These are phyloP conservation scores for Elaeagnus macrophylla DNA, from an alignment of 306 rosid genomes.

Conservation along the genomic window DNA sequence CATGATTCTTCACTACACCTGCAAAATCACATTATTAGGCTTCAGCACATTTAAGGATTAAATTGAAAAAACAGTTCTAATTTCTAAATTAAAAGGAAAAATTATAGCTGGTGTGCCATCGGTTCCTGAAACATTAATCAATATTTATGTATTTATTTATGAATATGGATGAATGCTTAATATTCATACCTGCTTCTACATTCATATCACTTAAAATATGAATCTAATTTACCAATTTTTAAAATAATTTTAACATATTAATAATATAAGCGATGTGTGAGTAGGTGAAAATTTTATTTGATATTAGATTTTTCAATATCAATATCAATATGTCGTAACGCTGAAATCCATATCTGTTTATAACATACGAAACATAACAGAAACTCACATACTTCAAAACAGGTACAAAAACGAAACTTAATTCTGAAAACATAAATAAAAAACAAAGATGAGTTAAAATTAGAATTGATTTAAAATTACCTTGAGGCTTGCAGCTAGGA, in stretches of 20 bases:
- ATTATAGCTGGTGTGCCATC: background rate
- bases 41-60: too few relatives aligned
- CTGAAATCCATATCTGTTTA: conserved; percentile 21
- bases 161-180: too few relatives aligned
- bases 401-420: conserved; percentile 9
- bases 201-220: too few relatives aligned
- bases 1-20: conserved; percentile 64
- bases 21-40: conserved; percentile 39
- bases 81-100: too few relatives aligned
- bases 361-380: conserved; percentile 19
- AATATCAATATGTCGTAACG: background rate
- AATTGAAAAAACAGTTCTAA: too few relatives aligned
- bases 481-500: conserved; percentile 65
- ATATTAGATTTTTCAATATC: too few relatives aligned
- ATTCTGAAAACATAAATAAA: background rate
- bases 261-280: too few relatives aligned
- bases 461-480: conserved; percentile 11
- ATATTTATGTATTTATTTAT: conserved; percentile 10
- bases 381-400: conserved; percentile 4
- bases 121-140: conserved; percentile 17
- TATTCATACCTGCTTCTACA: too few relatives aligned
- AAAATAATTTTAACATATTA: too few relatives aligned
- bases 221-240: too few relatives aligned
- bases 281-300: too few relatives aligned
- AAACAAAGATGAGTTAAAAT: background rate